Percentiles rank a stretch among this genome's conserved stretches.
These are phyloP conservation scores for Pleomassaria siparia DNA, from an alignment of 2,329 filamentous ascomycete species.

Conservation along the genomic window DNA sequence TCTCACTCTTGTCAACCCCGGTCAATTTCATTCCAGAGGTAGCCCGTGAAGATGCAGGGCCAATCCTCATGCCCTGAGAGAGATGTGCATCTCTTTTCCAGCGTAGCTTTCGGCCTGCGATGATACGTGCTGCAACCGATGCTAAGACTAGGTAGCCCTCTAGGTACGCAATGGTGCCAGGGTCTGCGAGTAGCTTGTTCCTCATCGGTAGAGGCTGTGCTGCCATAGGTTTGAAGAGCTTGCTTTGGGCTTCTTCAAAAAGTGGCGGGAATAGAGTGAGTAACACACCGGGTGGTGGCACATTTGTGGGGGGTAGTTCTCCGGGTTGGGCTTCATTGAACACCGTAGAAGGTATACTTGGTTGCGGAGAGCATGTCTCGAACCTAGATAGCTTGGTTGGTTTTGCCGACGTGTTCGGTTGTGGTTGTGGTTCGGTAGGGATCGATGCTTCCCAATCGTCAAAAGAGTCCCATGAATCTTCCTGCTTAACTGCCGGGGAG, in stretches of 20 bases:
- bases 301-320: conserved; percentile 71
- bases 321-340: conserved; percentile 25
- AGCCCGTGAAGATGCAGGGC: conserved; percentile 67
- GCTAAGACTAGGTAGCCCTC: conserved; percentile 64
- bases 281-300: conserved; percentile 84
- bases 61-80: conserved; percentile 84
- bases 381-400: conserved; percentile 9
- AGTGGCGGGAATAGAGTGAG: conserved; percentile 74
- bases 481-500: conserved; percentile 13
- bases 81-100: conserved; percentile 90
- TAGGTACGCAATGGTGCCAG: conserved; percentile 64
- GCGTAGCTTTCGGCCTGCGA: conserved; percentile 80
- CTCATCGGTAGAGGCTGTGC: conserved; percentile 60
- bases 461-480: conserved; percentile 52
- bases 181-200: conserved; percentile 64
- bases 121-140: conserved; percentile 72
- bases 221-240: conserved; percentile 66
- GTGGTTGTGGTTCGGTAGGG: conserved; percentile 13
- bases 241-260: conserved; percentile 64
- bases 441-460: conserved; percentile 45
- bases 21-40: conserved; percentile 86
- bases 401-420: not conserved
- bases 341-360: conserved; percentile 24
- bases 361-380: conserved; percentile 5
- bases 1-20: conserved; percentile 80